phyloP scores from a whole-genome alignment of 306 rosid genomes.

The Morella rubra region DNA sequence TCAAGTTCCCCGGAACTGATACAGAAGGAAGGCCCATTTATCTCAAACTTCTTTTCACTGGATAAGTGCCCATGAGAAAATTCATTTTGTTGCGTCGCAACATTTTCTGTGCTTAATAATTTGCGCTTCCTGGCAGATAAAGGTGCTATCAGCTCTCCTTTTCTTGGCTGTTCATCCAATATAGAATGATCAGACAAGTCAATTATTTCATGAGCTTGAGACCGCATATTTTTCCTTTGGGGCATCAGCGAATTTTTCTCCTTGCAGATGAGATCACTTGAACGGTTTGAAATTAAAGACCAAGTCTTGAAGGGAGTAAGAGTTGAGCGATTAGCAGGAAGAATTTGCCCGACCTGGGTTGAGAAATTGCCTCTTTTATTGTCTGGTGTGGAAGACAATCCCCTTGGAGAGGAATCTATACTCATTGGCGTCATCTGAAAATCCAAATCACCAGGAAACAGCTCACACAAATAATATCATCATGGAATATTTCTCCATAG shows the following conservation, averaged over 20 bases:
- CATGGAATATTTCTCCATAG: slow-evolving; percentile 15
- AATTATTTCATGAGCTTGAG: slow-evolving; percentile 37
- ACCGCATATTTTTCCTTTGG: slow-evolving; percentile 36
- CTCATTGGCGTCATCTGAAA: slow-evolving; percentile 48
- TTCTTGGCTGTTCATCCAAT: slow-evolving; percentile 40
- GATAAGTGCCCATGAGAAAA: slow-evolving; percentile 39
- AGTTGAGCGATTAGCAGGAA: slow-evolving; percentile 86
- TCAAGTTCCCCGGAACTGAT: slow-evolving; percentile 35
- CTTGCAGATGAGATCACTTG: slow-evolving; percentile 30
- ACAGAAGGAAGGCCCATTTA: slow-evolving; percentile 23
- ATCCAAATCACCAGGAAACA: slow-evolving; percentile 32
- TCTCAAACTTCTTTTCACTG: slow-evolving; percentile 34
- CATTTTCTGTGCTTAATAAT: slow-evolving; percentile 50
- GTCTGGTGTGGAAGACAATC: slow-evolving; percentile 34
- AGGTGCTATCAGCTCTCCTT: slow-evolving; percentile 35
- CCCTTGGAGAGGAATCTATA: slow-evolving; percentile 38
- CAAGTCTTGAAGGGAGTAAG: slow-evolving; percentile 49
- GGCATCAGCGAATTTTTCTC: slow-evolving; percentile 35
- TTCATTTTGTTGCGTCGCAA: slow-evolving; percentile 35
- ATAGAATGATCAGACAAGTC: slow-evolving; percentile 44
- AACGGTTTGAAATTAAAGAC: slow-evolving; percentile 35
- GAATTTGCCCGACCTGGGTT: slow-evolving; percentile 42
- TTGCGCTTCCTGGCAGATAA: slow-evolving; percentile 67
- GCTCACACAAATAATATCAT: slow-evolving; percentile 20
- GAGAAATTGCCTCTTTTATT: slow-evolving; percentile 37